Evolutionary conservation across 345 rosid species (phyloP).

Genomic region (Linum usitatissimum): DNA sequence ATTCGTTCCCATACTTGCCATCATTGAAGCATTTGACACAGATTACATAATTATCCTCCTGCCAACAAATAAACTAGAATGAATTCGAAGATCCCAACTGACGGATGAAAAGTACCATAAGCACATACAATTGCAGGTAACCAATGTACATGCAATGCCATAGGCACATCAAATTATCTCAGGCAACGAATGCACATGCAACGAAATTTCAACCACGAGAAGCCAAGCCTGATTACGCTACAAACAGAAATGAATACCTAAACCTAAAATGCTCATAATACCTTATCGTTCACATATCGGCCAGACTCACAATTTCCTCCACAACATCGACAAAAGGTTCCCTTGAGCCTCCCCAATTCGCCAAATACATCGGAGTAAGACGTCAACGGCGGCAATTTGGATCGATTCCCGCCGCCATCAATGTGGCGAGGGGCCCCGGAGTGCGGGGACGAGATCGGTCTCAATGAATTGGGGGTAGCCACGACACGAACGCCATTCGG

Average conservation of each 20-base stretch:
- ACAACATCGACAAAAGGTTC: conserved; percentile 41
- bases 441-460: conserved; percentile 38
- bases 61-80: conserved; percentile 16
- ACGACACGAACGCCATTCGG: conserved; percentile 71
- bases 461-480: conserved; percentile 54
- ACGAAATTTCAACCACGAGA: not conserved
- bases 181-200: not conserved
- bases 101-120: not conserved
- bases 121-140: too few relatives aligned
- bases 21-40: conserved; percentile 57
- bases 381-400: conserved; percentile 50
- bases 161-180: not conserved
- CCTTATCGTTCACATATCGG: conserved; percentile 49
- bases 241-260: not conserved
- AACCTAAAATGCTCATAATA: conserved; percentile 8
- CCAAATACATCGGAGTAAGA: conserved; percentile 68
- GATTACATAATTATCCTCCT: conserved; percentile 38
- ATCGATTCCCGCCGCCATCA: conserved; percentile 17
- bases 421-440: conserved; percentile 13
- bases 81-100: not conserved
- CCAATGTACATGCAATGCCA: not conserved
- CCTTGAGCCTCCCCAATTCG: conserved; percentile 26
- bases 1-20: conserved; percentile 43
- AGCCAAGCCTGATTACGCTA: not conserved
- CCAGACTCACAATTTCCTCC: conserved; percentile 38